Conservation (phyloP, 495 filamentous ascomycete species). For the Massariosphaeria phaeospora region DNA sequence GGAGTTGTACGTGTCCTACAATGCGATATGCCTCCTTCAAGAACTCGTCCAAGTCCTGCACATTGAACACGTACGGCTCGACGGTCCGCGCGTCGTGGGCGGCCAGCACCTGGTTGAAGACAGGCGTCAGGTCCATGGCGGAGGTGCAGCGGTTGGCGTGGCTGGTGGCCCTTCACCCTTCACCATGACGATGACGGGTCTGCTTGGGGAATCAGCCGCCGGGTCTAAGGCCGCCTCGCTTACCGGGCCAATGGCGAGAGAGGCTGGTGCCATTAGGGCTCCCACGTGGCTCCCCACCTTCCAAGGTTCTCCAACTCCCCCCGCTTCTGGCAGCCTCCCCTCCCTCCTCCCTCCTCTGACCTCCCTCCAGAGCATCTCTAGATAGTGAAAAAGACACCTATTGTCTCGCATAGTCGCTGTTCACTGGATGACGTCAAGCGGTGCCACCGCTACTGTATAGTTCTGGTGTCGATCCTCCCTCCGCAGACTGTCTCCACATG, state of each 20-base stretch:
- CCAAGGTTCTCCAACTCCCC: neutral
- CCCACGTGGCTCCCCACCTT: neutral
- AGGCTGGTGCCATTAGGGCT: too few species aligned
- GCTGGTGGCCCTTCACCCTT: too few species aligned
- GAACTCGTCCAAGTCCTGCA: conserved; percentile 70
- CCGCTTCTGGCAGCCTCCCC: neutral
- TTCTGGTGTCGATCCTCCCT: too few species aligned
- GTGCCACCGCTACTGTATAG: too few species aligned
- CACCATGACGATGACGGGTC: neutral
- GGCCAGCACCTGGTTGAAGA: conserved; percentile 64
- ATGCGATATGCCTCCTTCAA: conserved; percentile 94
- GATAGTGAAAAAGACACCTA: too few species aligned
- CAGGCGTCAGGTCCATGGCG: conserved; percentile 64
- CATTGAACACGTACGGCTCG: conserved; percentile 39
- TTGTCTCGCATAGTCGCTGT: too few species aligned
- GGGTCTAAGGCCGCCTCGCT: neutral
- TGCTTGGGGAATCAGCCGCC: neutral
- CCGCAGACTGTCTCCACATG: too few species aligned
- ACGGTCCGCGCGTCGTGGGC: conserved; percentile 50
- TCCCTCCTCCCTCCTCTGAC: too few species aligned
- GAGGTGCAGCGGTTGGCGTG: too few species aligned
- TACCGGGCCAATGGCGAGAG: conserved; percentile 1
- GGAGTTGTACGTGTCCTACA: conserved; percentile 48
- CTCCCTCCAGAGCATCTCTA: neutral
- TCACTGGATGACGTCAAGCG: too few species aligned